Conservation (phyloP, 2,329 filamentous ascomycete genomes). For the Pseudopyricularia cyperi region DNA sequence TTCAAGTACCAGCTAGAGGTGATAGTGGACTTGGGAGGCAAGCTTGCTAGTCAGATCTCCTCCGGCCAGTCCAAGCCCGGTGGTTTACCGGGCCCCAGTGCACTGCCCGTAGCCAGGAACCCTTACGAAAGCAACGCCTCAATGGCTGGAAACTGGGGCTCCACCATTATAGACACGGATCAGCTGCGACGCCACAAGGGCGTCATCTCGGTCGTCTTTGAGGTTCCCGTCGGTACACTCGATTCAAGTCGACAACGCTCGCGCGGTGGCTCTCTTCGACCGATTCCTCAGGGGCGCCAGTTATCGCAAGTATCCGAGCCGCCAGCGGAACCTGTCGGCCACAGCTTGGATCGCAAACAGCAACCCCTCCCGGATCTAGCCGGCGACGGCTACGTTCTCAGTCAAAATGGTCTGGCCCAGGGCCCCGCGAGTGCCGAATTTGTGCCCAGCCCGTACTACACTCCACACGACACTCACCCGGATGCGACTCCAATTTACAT, state of each 20-base stretch:
- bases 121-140: constrained; percentile 26
- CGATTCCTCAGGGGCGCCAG: background rate
- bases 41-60: constrained; percentile 60
- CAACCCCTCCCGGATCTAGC: background rate
- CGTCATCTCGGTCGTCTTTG: constrained; percentile 77
- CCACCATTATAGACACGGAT: constrained; percentile 76
- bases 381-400: background rate
- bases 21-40: constrained; percentile 82
- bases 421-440: background rate
- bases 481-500: constrained; percentile 32
- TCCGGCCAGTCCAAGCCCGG: constrained; percentile 38
- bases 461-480: constrained; percentile 16
- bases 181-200: constrained; percentile 78
- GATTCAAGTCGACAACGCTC: constrained; percentile 53
- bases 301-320: background rate
- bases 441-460: constrained; percentile 2
- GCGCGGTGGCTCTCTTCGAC: constrained; percentile 6
- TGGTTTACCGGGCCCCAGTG: constrained; percentile 16
- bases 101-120: constrained; percentile 9
- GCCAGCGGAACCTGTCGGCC: background rate
- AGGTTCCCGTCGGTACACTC: constrained; percentile 73
- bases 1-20: constrained; percentile 94
- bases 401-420: background rate
- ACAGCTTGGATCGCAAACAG: background rate
- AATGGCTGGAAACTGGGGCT: constrained; percentile 37